phyloP scores from a whole-genome alignment of 495 filamentous ascomycete genomes.

The Hypoxylon trugodes region DNA sequence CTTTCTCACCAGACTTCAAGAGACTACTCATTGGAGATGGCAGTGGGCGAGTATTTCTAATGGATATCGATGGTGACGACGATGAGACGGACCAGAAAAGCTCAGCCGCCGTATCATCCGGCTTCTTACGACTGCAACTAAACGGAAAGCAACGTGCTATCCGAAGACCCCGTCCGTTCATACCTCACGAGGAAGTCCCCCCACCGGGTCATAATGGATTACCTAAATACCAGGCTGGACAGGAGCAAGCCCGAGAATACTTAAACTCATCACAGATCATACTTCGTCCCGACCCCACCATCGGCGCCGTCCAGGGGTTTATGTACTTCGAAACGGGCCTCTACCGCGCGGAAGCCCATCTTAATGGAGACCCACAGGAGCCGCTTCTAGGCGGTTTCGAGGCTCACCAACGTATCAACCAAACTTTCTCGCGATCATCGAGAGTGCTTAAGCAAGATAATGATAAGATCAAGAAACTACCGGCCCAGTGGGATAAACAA shows the following conservation, averaged over 20 bases:
- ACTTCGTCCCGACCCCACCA: slow-evolving; percentile 43
- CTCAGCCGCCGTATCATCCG: slow-evolving; percentile 7
- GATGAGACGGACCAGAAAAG: slow-evolving; percentile 18
- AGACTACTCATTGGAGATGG: slow-evolving; percentile 80
- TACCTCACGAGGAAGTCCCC: slow-evolving; percentile 53
- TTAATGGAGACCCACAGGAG: slow-evolving; percentile 40
- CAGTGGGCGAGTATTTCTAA: slow-evolving; percentile 73
- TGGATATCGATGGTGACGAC: slow-evolving; percentile 60
- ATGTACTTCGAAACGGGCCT: slow-evolving; percentile 51
- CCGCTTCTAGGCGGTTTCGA: slow-evolving; percentile 48
- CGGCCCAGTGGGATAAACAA: background rate
- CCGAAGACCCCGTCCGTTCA: slow-evolving; percentile 52
- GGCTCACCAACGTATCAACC: slow-evolving; percentile 40
- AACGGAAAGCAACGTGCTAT: slow-evolving; percentile 34
- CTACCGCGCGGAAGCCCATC: slow-evolving; percentile 51
- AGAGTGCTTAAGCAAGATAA: slow-evolving; percentile 6
- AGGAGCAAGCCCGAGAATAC: slow-evolving; percentile 34
- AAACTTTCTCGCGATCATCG: background rate
- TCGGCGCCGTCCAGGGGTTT: slow-evolving; percentile 57
- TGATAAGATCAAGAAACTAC: background rate
- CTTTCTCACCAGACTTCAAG: slow-evolving; percentile 75
- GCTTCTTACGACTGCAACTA: slow-evolving; percentile 35
- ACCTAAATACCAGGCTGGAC: slow-evolving; percentile 26
- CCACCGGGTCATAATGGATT: slow-evolving; percentile 44
- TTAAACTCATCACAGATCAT: slow-evolving; percentile 44